Evolutionary conservation across 495 filamentous ascomycete species (phyloP).

Genomic region (Penicillium paradoxum): DNA sequence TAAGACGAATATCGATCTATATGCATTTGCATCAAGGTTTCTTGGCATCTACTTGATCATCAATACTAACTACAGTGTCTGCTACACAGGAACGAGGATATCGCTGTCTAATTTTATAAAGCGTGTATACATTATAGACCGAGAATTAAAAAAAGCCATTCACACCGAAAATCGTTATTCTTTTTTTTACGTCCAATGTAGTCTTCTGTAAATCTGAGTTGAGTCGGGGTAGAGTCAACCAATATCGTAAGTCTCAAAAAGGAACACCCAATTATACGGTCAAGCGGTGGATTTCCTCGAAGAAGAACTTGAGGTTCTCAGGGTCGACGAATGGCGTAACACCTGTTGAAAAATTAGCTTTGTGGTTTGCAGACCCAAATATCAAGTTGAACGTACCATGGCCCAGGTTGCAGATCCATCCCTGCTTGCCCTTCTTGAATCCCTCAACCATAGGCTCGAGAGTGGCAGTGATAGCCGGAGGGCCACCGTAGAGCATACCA

Average conservation of each 20-base stretch:
- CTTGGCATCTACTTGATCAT: not conserved
- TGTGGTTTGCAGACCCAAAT: not conserved
- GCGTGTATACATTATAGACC: constrained; percentile 20
- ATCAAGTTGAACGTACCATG: constrained; percentile 59
- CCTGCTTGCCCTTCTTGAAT: constrained; percentile 82
- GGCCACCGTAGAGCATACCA: constrained; percentile 82
- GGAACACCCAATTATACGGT: constrained; percentile 20
- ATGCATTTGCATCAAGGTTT: not conserved
- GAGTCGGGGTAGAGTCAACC: constrained; percentile 9
- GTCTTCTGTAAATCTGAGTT: not conserved
- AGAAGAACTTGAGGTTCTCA: constrained; percentile 87
- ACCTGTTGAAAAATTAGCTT: constrained; percentile 43
- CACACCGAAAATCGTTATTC: not conserved
- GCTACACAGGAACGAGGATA: constrained; percentile 66
- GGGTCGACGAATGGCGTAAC: constrained; percentile 93
- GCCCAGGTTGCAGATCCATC: constrained; percentile 82
- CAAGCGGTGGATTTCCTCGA: constrained; percentile 80
- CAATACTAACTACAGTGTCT: constrained; percentile 16
- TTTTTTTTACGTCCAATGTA: not conserved
- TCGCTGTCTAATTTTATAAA: constrained; percentile 55
- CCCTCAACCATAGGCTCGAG: constrained; percentile 82
- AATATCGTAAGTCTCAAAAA: not conserved
- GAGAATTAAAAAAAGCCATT: not conserved
- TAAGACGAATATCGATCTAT: constrained; percentile 2
- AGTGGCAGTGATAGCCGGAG: constrained; percentile 67